These are phyloP conservation scores for Penicillium sp. DNA, from an alignment of 2,329 filamentous ascomycete species.

Conservation along the genomic window DNA sequence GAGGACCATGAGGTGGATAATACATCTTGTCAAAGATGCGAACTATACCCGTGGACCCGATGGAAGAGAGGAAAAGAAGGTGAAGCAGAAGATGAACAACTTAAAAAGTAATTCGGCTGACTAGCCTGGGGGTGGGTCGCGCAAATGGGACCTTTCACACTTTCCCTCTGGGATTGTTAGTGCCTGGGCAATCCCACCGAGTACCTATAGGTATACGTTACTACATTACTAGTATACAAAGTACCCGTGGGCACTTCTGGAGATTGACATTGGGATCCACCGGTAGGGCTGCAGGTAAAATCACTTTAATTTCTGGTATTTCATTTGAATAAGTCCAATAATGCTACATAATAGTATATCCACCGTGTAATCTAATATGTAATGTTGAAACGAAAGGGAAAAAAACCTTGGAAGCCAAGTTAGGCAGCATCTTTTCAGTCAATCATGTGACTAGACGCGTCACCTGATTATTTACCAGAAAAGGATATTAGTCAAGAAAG, in stretches of 20 bases:
- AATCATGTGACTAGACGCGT: not conserved
- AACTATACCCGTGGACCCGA: not conserved
- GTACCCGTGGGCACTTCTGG: not conserved
- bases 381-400: not conserved
- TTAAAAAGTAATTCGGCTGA: constrained; percentile 5
- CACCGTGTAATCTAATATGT: not conserved
- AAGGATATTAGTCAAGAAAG: not conserved
- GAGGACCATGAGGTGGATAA: constrained; percentile 12
- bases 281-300: constrained; percentile 3
- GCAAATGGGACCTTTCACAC: not conserved
- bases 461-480: not conserved
- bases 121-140: not conserved
- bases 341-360: not conserved
- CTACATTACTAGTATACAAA: not conserved
- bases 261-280: not conserved
- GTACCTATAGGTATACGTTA: too few species aligned
- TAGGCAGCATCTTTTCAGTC: not conserved
- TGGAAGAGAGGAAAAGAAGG: not conserved
- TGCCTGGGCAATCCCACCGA: not conserved
- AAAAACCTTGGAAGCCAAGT: not conserved
- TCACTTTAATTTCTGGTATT: not conserved
- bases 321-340: not conserved
- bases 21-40: constrained; percentile 9
- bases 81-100: constrained; percentile 1
- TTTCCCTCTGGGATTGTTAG: not conserved